A percentile compares a stretch with the other conserved stretches of the same genome.
phyloP scores from a whole-genome alignment of 768 basidiomycete species.

The Phylloporus arenicola region DNA sequence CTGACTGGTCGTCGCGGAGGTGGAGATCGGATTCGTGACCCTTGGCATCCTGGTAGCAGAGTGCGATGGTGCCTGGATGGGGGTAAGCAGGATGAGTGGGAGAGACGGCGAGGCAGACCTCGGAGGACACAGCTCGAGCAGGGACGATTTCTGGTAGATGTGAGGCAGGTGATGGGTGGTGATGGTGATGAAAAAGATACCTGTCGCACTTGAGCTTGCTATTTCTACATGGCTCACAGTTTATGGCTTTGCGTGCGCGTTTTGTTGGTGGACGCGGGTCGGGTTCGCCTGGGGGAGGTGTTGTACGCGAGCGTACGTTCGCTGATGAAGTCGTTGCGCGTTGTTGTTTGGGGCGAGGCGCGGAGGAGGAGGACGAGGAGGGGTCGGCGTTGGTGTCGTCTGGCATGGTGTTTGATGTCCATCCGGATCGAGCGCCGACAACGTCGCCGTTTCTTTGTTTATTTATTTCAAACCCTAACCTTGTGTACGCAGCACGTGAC shows the following conservation, averaged over 20 bases:
- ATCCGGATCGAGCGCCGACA: conserved; percentile 24
- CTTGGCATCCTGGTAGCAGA: conserved; percentile 73
- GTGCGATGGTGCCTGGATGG: conserved; percentile 64
- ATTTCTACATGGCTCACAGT: conserved; percentile 83
- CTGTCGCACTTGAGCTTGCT: conserved; percentile 89
- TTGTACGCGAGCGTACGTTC: conserved; percentile 44
- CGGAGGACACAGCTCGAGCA: conserved; percentile 83
- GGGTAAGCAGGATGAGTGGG: conserved; percentile 12
- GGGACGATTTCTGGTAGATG: conserved; percentile 62
- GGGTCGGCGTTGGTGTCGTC: conserved; percentile 24
- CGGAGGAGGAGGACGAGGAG: conserved; percentile 10
- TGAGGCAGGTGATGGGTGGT: background rate
- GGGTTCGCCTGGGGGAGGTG: conserved; percentile 46
- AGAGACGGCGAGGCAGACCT: conserved; percentile 40
- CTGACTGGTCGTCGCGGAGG: conserved; percentile 49
- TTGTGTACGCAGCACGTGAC: conserved; percentile 14
- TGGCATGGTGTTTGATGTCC: conserved; percentile 27
- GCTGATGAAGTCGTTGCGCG: conserved; percentile 19
- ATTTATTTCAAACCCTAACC: conserved; percentile 28
- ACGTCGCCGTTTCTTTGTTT: conserved; percentile 2
- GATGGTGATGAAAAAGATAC: conserved; percentile 29
- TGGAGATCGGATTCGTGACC: conserved; percentile 54
- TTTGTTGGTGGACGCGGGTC: conserved; percentile 70
- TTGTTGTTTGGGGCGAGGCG: conserved; percentile 17
- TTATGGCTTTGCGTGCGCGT: conserved; percentile 81